Conservation (phyloP, 352 stramenopile genomes). For the Blastocystis sp. region DNA sequence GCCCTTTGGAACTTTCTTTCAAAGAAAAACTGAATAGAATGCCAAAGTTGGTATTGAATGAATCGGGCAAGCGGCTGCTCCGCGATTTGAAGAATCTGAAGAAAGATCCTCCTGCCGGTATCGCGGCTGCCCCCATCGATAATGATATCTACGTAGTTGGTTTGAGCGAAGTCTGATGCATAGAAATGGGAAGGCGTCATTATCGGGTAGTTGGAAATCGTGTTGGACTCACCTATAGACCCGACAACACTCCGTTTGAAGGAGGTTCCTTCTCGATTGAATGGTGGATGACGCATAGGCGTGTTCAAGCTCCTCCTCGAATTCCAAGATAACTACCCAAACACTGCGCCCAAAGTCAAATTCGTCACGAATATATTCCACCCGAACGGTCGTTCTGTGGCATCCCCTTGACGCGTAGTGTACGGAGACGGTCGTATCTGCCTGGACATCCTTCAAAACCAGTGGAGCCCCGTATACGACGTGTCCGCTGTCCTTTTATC, state of each 20-base stretch:
- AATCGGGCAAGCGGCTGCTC: conserved; percentile 91
- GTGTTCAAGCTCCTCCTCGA: conserved; percentile 97
- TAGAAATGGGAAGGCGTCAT: conserved; percentile 84
- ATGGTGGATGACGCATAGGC: conserved; percentile 66
- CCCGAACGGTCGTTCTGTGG: conserved; percentile 86
- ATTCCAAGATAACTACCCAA: conserved; percentile 99
- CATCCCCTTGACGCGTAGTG: conserved; percentile 77
- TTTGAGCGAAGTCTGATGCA: conserved; percentile 78
- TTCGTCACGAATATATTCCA: conserved; percentile 99
- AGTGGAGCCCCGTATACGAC: conserved; percentile 99
- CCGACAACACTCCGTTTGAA: conserved; percentile 98
- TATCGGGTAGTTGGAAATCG: conserved; percentile 80
- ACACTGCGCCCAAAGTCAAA: conserved; percentile 94
- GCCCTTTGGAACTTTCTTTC: neutral
- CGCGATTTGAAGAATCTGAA: conserved; percentile 95
- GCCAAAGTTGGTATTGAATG: conserved; percentile 80
- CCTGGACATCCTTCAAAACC: conserved; percentile 99
- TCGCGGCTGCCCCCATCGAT: conserved; percentile 94
- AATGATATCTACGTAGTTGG: conserved; percentile 94
- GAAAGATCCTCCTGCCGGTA: conserved; percentile 94
- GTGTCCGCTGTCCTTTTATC: conserved; percentile 98
- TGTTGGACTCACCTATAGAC: conserved; percentile 79
- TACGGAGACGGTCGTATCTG: conserved; percentile 90
- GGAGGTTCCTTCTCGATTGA: conserved; percentile 78
- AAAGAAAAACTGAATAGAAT: neutral